These are phyloP conservation scores for Phytophthora cajani DNA, from an alignment of 352 stramenopile species.

Conservation along the genomic window DNA sequence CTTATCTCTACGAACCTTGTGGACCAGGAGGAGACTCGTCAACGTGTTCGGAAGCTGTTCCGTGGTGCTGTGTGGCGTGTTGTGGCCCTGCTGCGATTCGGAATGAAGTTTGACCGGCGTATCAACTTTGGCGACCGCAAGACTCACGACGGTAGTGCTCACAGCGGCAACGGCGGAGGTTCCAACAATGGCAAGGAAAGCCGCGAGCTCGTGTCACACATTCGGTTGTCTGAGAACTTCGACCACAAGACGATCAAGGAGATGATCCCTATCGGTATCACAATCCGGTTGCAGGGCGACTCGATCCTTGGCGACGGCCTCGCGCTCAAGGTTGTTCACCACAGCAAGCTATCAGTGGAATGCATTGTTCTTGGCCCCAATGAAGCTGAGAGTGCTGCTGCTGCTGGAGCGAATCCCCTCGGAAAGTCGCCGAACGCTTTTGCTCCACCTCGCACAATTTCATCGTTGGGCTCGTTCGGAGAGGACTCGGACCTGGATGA, in stretches of 20 bases:
- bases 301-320: constrained; percentile 80
- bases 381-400: constrained; percentile 31
- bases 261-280: constrained; percentile 89
- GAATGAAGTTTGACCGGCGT: constrained; percentile 87
- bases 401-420: background rate
- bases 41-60: constrained; percentile 85
- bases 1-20: constrained; percentile 90
- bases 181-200: constrained; percentile 37
- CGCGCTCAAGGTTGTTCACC: constrained; percentile 78
- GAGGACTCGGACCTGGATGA: constrained; percentile 42
- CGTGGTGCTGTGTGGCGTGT: constrained; percentile 86
- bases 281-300: constrained; percentile 77
- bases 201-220: constrained; percentile 72
- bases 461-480: constrained; percentile 50
- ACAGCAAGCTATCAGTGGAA: constrained; percentile 87
- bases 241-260: constrained; percentile 92
- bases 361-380: constrained; percentile 65
- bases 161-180: constrained; percentile 15
- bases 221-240: constrained; percentile 88
- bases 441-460: constrained; percentile 41
- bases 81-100: constrained; percentile 86
- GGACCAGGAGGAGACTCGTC: constrained; percentile 83
- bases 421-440: constrained; percentile 28
- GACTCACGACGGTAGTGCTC: constrained; percentile 31
- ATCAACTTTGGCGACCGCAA: constrained; percentile 81